Evolutionary conservation across 768 basidiomycete genomes (phyloP).

Genomic region (Naganishia vaughanmartiniae): DNA sequence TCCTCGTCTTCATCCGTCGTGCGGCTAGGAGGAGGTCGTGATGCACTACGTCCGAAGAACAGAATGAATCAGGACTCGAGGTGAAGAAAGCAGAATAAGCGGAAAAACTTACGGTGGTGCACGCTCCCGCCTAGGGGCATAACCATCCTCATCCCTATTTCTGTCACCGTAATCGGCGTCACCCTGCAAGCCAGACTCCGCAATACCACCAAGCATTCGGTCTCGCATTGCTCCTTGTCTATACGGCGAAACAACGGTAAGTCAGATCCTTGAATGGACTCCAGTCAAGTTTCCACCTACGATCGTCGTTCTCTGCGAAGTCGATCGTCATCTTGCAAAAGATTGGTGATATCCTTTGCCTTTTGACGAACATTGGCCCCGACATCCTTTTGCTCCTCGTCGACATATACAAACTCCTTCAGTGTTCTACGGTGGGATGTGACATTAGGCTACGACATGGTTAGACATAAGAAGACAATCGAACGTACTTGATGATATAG

Average conservation of each 20-base stretch:
- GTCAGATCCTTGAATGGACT: not conserved
- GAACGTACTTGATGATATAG: constrained; percentile 78
- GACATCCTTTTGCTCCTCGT: constrained; percentile 93
- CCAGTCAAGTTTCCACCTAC: constrained; percentile 20
- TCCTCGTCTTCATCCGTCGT: constrained; percentile 70
- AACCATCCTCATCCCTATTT: constrained; percentile 21
- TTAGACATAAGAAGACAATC: not conserved
- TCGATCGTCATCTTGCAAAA: constrained; percentile 79
- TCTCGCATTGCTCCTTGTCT: constrained; percentile 88
- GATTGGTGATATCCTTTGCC: constrained; percentile 95
- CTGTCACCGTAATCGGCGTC: constrained; percentile 47
- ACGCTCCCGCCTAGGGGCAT: constrained; percentile 5
- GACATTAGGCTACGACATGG: not conserved
- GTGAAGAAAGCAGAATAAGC: not conserved
- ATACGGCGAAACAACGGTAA: not conserved
- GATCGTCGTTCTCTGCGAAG: constrained; percentile 76
- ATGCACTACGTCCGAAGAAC: not conserved
- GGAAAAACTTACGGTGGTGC: not conserved
- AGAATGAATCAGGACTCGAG: too few relatives aligned
- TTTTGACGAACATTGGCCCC: constrained; percentile 71
- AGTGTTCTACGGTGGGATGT: constrained; percentile 59
- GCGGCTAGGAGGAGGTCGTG: constrained; percentile 26
- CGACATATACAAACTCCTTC: constrained; percentile 95
- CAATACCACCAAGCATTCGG: constrained; percentile 73
- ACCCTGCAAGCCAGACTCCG: constrained; percentile 50